Base-by-base conservation (phyloP, 345 rosid species). In the Hibiscus syriacus region DNA sequence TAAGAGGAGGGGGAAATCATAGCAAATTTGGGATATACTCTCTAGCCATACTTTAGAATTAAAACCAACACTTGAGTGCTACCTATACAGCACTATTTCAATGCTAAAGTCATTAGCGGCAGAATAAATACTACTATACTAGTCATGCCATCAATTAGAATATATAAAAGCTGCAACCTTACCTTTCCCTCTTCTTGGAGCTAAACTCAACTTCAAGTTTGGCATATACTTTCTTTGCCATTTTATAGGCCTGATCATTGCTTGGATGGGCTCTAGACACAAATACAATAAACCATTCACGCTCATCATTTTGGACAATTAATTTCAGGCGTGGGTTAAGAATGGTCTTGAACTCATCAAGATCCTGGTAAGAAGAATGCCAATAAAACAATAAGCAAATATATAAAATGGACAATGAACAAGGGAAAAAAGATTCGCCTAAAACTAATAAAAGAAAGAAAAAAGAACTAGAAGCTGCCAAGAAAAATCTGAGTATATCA, bases 131-230 rank as follows among this genome's bases (percentile, higher is more conserved):
- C 20, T 25, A 41, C 6, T 8, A 62, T 50, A 41, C 20, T 25
- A 41, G 13, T 8, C 53, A 43, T 62, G 54, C 22, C 54, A 63
- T 63, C 67, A 63, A 25, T 25, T 23, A 22, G 20, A 46, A 58
- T 4, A 45, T 38, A 67, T 22, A 29, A 50, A 55, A 36, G 45
- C 41, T 46, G 59, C 20, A 14, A 27, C 50, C 66, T 58, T 74
- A 87, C 97, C 99, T 89, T 70, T 91, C 99, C 77, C 97, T 85
- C 86, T 85, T 94, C 88, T 85, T 91, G 49, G 97, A 79, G 84
- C 87, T 91, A 83, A 94, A 94, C 8, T 91, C 99, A 82, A 89
- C 96, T 85, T 91, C 97, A 70, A 94, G 81, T 83, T 78, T 94
- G 46, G 91, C 87, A 77, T 86, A 94, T 60, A 94, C 92, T 77